Conservation (phyloP, 176 grass and related monocot genomes). For the Hordeum vulgare region MorexV3_pseudomolecules_assembly NC_058519.1:616223661-616224160, state of each 20-base stretch:
- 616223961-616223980: neutral
- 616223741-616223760: constrained; percentile 64
- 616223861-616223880: constrained; percentile 5
- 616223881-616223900: constrained; percentile 16
- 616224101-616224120: constrained; percentile 9
- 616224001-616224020: constrained; percentile 18
- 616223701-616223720: constrained; percentile 37
- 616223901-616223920: constrained; percentile 50
- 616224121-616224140: neutral
- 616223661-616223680: constrained; percentile 22
- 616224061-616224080: constrained; percentile 26
- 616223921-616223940: constrained; percentile 78
- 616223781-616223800: constrained; percentile 59
- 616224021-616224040: constrained; percentile 16
- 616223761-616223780: constrained; percentile 19
- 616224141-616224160: neutral
- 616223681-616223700: constrained; percentile 52
- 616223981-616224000: neutral
- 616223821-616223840: constrained; percentile 27
- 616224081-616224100: neutral
- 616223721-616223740: constrained; percentile 77
- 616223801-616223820: constrained; percentile 42
- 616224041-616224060: constrained; percentile 24
- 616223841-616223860: constrained; percentile 69
- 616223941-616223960: constrained; percentile 32